These are phyloP conservation scores for Tephrocybe sp. DNA, from an alignment of 768 basidiomycete species.

Conservation along the genomic window DNA sequence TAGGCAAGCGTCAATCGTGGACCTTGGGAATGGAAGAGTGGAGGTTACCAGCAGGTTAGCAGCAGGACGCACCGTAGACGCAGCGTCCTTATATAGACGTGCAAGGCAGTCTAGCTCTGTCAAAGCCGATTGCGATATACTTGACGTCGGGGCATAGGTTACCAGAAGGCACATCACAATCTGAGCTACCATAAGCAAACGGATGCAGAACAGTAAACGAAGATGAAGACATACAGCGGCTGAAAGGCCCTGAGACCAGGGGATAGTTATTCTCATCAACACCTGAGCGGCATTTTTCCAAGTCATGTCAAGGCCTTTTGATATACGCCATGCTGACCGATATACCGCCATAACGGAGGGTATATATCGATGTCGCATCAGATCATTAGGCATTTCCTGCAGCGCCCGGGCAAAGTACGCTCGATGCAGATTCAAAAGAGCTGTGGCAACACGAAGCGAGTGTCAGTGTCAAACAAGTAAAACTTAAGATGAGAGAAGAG, in stretches of 20 bases:
- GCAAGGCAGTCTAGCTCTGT: constrained; percentile 47
- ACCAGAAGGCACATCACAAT: constrained; percentile 59
- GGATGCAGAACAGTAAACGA: not conserved
- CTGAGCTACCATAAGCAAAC: constrained; percentile 29
- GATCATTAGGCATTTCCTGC: constrained; percentile 55
- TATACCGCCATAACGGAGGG: constrained; percentile 74
- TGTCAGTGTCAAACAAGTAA: not conserved
- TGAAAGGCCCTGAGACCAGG: constrained; percentile 70
- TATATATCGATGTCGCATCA: constrained; percentile 60
- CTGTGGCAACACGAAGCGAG: constrained; percentile 26
- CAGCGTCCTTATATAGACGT: constrained; percentile 47
- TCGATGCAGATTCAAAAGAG: constrained; percentile 64
- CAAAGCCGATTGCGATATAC: constrained; percentile 45
- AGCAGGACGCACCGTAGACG: constrained; percentile 44
- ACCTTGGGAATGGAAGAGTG: not conserved
- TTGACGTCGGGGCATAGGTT: constrained; percentile 48
- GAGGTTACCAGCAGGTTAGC: constrained; percentile 41
- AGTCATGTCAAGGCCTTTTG: constrained; percentile 45
- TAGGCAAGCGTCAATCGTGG: not conserved
- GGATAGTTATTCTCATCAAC: constrained; percentile 43
- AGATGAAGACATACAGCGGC: constrained; percentile 49
- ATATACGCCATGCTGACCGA: constrained; percentile 69
- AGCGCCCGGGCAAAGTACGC: constrained; percentile 69
- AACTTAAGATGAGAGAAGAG: not conserved
- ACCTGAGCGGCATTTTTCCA: constrained; percentile 41